Base-by-base conservation (phyloP, 2,329 filamentous ascomycete species). In the Cladosporium oxysporum region DNA sequence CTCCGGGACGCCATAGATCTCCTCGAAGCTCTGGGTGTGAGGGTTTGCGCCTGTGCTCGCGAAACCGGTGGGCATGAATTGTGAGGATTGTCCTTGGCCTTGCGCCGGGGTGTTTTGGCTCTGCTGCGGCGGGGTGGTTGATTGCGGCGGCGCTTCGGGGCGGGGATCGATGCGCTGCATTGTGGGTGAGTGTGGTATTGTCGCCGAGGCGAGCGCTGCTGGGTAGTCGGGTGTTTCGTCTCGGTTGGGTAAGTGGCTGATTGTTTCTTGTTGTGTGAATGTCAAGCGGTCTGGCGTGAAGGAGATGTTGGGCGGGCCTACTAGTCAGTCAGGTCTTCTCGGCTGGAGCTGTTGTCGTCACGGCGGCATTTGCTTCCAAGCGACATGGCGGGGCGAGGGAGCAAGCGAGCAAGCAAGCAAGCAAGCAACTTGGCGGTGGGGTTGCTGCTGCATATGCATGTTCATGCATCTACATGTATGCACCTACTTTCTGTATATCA, bases 1-100 rank as follows among this genome's bases (percentile, higher is more conserved):
- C 85, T 99, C 95, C 6, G 95, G 95, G 58, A 94, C 92, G 16
- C 93, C 95, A 80, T 99, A 99, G 79, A 98, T 97, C 85, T 99
- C 95, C 82, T 99, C 95, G 77, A 97, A 98, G 76, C 91, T 95
- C 84, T 99, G 95, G 6, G 75, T 74, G 58, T 75, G 75, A 14
- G 67, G 55, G 21, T 72, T 67, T 33, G 68, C 68, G 2, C 73
- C 74, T 4, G 75, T 75, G 44, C 70, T 72, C 14, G 75, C 72
- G 66, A 76, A 76, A 35, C 75, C 75, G 11, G 73, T 74, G 14
- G 75, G 75, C 26, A 75, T 35, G 57, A 44, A 59, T 8, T 50
- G 55, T 63, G 31, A 49, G 58, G 18, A 31, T 47, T 67, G 62
- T n/a, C 44, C 47, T 62, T 57, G 62, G 31, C 62, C 49, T 47